These are phyloP conservation scores for Fomitopsis pinicola DNA, from an alignment of 1,284 basidiomycete genomes.

Conservation along the genomic window DNA sequence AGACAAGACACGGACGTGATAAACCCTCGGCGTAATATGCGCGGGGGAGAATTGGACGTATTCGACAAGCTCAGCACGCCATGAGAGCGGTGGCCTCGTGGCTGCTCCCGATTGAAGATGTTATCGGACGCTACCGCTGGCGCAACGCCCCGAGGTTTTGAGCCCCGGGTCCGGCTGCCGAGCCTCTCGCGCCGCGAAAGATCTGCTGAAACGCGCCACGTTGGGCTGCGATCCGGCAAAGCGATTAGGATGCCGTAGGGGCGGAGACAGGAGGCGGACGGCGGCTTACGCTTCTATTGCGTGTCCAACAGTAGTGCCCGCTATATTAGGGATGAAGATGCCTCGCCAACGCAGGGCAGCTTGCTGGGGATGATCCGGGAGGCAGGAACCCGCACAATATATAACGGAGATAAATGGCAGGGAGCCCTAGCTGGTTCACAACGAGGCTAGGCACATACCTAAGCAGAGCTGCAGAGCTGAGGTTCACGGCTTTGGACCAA, in stretches of 20 bases:
- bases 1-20: background rate
- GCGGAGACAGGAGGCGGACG: background rate
- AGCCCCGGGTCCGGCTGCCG: constrained; percentile 1
- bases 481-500: background rate
- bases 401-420: background rate
- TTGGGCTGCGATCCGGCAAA: background rate
- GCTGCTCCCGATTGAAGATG: background rate
- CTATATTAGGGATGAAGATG: background rate
- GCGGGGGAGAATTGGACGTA: background rate
- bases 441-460: background rate
- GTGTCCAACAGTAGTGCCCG: background rate
- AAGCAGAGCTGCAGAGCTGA: background rate
- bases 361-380: background rate
- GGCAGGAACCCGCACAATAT: background rate
- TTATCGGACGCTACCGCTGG: constrained; percentile 1
- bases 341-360: background rate
- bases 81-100: constrained; percentile 1
- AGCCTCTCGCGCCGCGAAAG: background rate
- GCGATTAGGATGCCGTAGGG: background rate
- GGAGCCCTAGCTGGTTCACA: background rate
- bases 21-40: background rate
- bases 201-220: background rate
- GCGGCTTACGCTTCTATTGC: background rate
- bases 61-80: background rate
- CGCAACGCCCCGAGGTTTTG: background rate